A percentile compares a stretch with the other conserved stretches of the same genome.
Conservation (phyloP, 768 basidiomycete species). For the Boletellus sp. region DNA sequence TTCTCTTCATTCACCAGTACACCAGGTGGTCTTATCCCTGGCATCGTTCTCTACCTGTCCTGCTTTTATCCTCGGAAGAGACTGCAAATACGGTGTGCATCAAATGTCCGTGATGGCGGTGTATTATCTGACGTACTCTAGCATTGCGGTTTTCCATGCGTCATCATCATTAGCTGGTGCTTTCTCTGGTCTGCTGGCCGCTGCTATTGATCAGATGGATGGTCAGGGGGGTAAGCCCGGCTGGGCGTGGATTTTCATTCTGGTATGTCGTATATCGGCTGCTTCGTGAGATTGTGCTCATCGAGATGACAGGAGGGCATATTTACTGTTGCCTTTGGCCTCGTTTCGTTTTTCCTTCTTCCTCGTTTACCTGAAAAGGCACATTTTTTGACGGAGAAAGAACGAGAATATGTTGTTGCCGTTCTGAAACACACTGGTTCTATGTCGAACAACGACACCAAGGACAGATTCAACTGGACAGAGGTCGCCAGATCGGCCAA, state of each 20-base stretch:
- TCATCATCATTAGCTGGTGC: constrained; percentile 53
- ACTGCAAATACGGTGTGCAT: constrained; percentile 22
- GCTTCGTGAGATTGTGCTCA: background rate
- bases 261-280: constrained; percentile 29
- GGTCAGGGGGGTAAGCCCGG: constrained; percentile 48
- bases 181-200: constrained; percentile 62
- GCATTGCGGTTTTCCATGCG: constrained; percentile 39
- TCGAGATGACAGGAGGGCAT: constrained; percentile 45
- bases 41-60: constrained; percentile 54
- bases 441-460: constrained; percentile 38
- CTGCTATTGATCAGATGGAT: constrained; percentile 56
- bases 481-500: constrained; percentile 49
- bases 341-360: constrained; percentile 46
- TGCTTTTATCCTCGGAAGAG: constrained; percentile 39
- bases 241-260: constrained; percentile 62
- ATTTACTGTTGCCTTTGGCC: constrained; percentile 58
- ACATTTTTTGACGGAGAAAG: constrained; percentile 48
- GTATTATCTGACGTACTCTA: constrained; percentile 13
- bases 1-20: background rate
- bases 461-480: constrained; percentile 51
- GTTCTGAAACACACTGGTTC: constrained; percentile 23
- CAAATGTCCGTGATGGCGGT: background rate
- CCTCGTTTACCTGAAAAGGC: constrained; percentile 42
- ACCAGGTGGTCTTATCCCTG: constrained; percentile 56
- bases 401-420: constrained; percentile 44